Percentiles rank a stretch among this genome's conserved stretches.
These are phyloP conservation scores for Wickerhamomyces sydowiorum DNA, from an alignment of 805 yeast species.

Conservation along the genomic window DNA sequence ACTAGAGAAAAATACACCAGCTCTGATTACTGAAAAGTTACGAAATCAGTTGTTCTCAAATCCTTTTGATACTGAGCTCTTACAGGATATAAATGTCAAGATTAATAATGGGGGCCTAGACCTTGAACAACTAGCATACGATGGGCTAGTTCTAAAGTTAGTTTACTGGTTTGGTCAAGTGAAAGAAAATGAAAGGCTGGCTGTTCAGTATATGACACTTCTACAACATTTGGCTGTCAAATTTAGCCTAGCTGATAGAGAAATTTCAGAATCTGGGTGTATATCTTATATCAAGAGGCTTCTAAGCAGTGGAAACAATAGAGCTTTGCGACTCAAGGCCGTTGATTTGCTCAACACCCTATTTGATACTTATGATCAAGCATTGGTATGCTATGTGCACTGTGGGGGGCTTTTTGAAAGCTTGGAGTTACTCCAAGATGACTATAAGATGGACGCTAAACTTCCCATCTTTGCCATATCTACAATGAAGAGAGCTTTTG, in stretches of 20 bases:
- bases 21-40: background rate
- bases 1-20: background rate
- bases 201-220: background rate
- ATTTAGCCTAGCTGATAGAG: background rate
- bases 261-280: conserved; percentile 16
- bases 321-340: background rate
- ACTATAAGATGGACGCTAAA: conserved; percentile 32
- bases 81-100: background rate
- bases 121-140: background rate
- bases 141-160: background rate
- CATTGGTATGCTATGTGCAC: conserved; percentile 36
- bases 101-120: no score
- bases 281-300: conserved; percentile 7
- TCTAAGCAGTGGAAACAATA: conserved; percentile 1
- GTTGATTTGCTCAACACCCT: conserved; percentile 5
- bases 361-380: conserved; percentile 23
- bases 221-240: background rate
- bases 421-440: conserved; percentile 39
- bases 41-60: background rate
- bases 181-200: background rate
- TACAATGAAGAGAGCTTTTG: conserved; percentile 29
- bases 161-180: background rate
- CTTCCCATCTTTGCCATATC: conserved; percentile 34
- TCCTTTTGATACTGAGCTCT: background rate
- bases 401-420: conserved; percentile 38